Base-by-base conservation (phyloP, 169 alveolate species). In the Eimeria zaria region DNA sequence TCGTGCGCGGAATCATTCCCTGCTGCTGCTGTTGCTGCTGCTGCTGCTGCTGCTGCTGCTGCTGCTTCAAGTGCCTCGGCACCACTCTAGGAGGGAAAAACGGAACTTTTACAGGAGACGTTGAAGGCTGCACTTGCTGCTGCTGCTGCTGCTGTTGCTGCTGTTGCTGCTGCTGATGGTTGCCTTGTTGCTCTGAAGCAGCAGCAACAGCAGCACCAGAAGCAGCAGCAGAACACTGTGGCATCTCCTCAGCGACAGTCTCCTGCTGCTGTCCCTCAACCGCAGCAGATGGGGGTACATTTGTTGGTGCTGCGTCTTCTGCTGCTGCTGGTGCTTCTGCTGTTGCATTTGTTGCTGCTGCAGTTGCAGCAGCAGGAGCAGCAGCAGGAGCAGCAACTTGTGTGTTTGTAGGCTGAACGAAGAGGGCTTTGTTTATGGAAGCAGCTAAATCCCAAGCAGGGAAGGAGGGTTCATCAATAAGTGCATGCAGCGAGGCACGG, bases 381-480 rank as follows among this genome's bases (percentile, higher is more conserved):
- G n/a, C n/a, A n/a, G n/a, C n/a, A n/a, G n/a, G n/a, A n/a, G n/a
- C n/a, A n/a, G n/a, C n/a, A n/a, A n/a, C 27, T 11, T 36, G 20
- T 30, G 46, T 46, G 51, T 62, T 36, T 81, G 51, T 39, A 6
- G 46, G 73, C 12, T 46, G 89, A 46, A 51, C 91, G 30, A 91
- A 91, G 33, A 91, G 91, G 36, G 96, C 96, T 55, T 78, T 91
- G 83, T 91, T 78, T 48, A 91, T 91, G 30, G 89, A 69, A 58
- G 96, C 96, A 7, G 96, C 96, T 7, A 91, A 41, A 30, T 84
- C 96, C 96, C 74, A 60, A 46, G 85, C 84, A 22, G 96, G 73
- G 41, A 91, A 91, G 33, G 89, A 81, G 9, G 89, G 89, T 24
- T 81, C 89, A 51, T 81, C 89, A 58, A 81, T 27, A 33, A 81